Conservation (phyloP, 106 monocot species). For the Phalaenopsis aphrodite region DNA sequence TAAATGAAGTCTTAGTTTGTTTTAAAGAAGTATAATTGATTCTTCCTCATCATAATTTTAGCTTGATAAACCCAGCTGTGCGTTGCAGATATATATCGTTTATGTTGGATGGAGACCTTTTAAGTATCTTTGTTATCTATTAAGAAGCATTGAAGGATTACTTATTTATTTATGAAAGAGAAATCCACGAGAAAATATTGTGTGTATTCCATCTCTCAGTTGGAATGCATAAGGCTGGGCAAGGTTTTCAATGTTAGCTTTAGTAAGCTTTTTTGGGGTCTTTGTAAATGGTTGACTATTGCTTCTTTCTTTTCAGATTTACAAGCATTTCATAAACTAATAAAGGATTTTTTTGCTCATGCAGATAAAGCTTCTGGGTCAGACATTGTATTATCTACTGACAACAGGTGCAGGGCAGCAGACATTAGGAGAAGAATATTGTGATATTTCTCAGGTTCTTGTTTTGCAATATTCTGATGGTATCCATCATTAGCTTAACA, state of each 20-base stretch:
- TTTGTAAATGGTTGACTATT: background rate
- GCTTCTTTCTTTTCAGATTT: background rate
- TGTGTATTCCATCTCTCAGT: background rate
- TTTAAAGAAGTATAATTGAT: background rate
- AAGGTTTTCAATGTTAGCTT: background rate
- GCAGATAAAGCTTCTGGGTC: conserved; percentile 88
- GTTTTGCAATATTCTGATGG: background rate
- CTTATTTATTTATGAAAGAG: background rate
- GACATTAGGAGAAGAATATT: conserved; percentile 95
- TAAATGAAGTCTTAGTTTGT: background rate
- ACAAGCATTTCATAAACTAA: background rate
- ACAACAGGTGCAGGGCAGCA: conserved; percentile 97
- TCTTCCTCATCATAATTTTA: background rate
- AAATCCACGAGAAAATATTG: background rate
- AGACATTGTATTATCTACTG: conserved; percentile 80
- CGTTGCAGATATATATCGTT: background rate
- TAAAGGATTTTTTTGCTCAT: conserved; percentile 7
- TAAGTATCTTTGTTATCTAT: background rate
- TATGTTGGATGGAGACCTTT: background rate
- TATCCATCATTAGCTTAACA: background rate
- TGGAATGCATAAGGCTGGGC: background rate
- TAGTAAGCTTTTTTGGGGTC: background rate
- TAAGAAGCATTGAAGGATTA: background rate
- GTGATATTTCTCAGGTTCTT: conserved; percentile 78
- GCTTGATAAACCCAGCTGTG: background rate